phyloP scores from a whole-genome alignment of 2,329 filamentous ascomycete genomes.

The Xylariaceae sp. region DNA sequence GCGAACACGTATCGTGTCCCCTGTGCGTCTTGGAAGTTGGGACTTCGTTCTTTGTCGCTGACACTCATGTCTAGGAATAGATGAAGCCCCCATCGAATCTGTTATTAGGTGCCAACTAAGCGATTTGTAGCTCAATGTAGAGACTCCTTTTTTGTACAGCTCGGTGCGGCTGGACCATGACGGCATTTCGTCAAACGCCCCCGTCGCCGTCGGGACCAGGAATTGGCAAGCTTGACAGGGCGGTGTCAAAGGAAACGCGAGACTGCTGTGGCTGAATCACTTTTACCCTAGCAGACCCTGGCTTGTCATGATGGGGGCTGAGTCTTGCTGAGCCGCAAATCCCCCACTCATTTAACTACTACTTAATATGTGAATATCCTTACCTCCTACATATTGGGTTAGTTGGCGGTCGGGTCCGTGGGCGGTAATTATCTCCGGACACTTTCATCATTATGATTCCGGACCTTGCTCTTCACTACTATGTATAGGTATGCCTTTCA shows the following conservation, averaged over 20 bases:
- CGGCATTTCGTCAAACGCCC: background rate
- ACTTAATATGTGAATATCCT: background rate
- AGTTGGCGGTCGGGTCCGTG: background rate
- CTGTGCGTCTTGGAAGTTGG: no score
- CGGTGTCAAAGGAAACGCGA: background rate
- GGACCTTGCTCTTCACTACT: no score
- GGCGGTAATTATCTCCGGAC: no score
- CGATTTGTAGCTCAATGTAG: no score
- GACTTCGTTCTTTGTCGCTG: no score
- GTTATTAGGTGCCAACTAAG: no score
- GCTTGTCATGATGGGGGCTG: slow-evolving; percentile 9
- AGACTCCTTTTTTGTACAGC: background rate
- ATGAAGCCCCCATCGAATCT: no score
- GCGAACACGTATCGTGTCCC: no score
- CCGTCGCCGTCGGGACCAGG: background rate
- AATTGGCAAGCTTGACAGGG: background rate
- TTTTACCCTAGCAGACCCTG: background rate
- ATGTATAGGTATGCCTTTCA: no score
- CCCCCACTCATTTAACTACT: background rate
- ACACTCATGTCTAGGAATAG: no score
- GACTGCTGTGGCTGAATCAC: slow-evolving; percentile 4
- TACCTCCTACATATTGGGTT: background rate
- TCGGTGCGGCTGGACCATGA: slow-evolving; percentile 3
- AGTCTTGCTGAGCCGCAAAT: slow-evolving; percentile 16
- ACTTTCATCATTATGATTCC: no score